Evolutionary conservation across 768 basidiomycete species (phyloP).

Genomic region (Clavulina sp.): DNA sequence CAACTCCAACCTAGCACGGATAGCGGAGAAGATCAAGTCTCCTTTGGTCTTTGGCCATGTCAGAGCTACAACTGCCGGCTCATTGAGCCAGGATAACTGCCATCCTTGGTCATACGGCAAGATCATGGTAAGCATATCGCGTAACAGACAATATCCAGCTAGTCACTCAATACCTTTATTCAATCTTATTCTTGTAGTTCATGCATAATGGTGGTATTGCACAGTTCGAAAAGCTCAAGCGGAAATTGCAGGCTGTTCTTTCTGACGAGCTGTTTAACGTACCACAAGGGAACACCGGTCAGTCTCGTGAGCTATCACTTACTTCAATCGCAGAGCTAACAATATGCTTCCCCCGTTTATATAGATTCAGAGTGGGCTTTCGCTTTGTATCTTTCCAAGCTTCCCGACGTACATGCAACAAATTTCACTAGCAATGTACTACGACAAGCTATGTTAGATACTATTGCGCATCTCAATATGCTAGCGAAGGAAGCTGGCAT

Average conservation of each 20-base stretch:
- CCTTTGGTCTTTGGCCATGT: constrained; percentile 94
- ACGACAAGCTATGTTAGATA: constrained; percentile 74
- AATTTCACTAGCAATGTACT: constrained; percentile 56
- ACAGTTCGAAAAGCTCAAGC: constrained; percentile 64
- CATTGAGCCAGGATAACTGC: constrained; percentile 82
- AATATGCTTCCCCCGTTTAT: constrained; percentile 4
- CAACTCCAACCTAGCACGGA: constrained; percentile 76
- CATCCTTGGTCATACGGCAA: constrained; percentile 89
- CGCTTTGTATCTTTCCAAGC: constrained; percentile 80
- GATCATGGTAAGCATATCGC: constrained; percentile 69
- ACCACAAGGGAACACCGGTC: constrained; percentile 87
- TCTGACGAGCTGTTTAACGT: constrained; percentile 72
- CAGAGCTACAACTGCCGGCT: constrained; percentile 82
- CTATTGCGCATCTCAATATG: constrained; percentile 60
- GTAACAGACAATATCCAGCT: background rate
- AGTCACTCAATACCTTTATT: background rate
- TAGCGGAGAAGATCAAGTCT: constrained; percentile 95
- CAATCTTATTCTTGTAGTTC: constrained; percentile 33
- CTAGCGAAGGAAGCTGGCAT: constrained; percentile 57
- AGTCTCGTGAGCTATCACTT: constrained; percentile 10
- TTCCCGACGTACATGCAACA: constrained; percentile 60
- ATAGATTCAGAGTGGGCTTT: constrained; percentile 96
- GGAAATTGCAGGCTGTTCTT: constrained; percentile 55
- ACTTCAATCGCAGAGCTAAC: background rate
- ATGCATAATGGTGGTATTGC: constrained; percentile 97